A percentile compares a stretch with the other conserved stretches of the same genome.
These are phyloP conservation scores for Clitopilus hobsonii DNA, from an alignment of 768 basidiomycete genomes.

Conservation along the genomic window DNA sequence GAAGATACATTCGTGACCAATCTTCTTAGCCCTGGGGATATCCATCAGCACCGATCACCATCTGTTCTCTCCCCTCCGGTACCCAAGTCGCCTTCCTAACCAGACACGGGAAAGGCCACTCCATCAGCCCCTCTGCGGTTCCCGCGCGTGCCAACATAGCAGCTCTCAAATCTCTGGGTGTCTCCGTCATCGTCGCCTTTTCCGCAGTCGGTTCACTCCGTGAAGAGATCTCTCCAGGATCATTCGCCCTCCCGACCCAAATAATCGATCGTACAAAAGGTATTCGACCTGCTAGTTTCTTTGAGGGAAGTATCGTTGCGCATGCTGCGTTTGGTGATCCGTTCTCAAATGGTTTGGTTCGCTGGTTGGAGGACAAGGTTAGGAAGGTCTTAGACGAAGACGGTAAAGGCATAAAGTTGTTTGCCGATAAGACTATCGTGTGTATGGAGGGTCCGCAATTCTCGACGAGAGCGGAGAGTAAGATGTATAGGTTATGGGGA, in stretches of 20 bases:
- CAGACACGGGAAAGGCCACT: conserved; percentile 83
- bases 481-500: conserved; percentile 92
- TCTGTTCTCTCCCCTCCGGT: conserved; percentile 82
- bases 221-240: conserved; percentile 89
- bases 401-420: conserved; percentile 61
- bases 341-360: conserved; percentile 60
- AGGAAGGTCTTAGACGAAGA: conserved; percentile 54
- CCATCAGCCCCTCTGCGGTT: conserved; percentile 72
- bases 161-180: conserved; percentile 89
- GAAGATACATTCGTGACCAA: neutral
- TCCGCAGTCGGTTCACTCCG: conserved; percentile 92
- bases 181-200: conserved; percentile 87
- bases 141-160: conserved; percentile 92
- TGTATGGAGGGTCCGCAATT: conserved; percentile 99
- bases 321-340: conserved; percentile 95
- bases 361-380: conserved; percentile 66
- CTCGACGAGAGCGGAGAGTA: conserved; percentile 94
- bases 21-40: conserved; percentile 81
- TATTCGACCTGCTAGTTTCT: conserved; percentile 83
- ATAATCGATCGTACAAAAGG: conserved; percentile 98
- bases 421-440: conserved; percentile 81
- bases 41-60: conserved; percentile 89
- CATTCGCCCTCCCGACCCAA: conserved; percentile 84
- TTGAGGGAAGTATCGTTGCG: conserved; percentile 80
- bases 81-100: conserved; percentile 84